These are phyloP conservation scores for Ophiostoma angusticollis DNA, from an alignment of 2,329 filamentous ascomycete species.

Conservation along the genomic window DNA sequence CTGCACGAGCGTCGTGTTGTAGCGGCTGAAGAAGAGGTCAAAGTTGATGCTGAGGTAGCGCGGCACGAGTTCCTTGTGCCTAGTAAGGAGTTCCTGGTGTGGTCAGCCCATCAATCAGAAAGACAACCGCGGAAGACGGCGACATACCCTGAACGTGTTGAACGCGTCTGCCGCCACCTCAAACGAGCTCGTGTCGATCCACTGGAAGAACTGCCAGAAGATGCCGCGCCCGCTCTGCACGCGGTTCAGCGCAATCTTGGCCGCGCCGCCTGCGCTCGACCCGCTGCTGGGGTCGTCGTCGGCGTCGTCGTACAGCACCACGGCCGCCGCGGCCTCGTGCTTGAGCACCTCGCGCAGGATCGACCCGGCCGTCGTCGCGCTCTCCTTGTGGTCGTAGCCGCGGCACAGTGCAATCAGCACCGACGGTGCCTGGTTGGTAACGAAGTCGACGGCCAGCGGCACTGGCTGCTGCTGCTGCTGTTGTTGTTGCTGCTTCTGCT, in stretches of 20 bases:
- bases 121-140: too few species aligned
- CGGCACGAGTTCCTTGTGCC: constrained; percentile 83
- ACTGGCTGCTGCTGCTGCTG: constrained; percentile 43
- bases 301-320: constrained; percentile 87
- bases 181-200: constrained; percentile 93
- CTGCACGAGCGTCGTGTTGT: constrained; percentile 77
- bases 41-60: constrained; percentile 84
- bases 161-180: constrained; percentile 97
- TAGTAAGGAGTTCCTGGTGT: constrained; percentile 73
- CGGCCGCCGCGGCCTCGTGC: constrained; percentile 77
- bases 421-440: constrained; percentile 74
- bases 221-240: constrained; percentile 70
- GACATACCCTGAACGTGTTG: constrained; percentile 92
- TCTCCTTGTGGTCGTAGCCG: constrained; percentile 82
- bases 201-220: constrained; percentile 95
- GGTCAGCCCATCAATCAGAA: background rate
- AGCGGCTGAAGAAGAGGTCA: constrained; percentile 80
- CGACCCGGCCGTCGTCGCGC: constrained; percentile 79
- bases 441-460: constrained; percentile 75
- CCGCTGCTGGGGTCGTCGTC: constrained; percentile 38
- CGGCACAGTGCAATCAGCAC: constrained; percentile 79
- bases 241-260: constrained; percentile 61
- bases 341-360: constrained; percentile 81
- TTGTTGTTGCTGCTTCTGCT: background rate
- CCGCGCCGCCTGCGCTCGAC: constrained; percentile 62